Conservation (phyloP, 2,329 filamentous ascomycete genomes). For the Amauroascus niger region DNA sequence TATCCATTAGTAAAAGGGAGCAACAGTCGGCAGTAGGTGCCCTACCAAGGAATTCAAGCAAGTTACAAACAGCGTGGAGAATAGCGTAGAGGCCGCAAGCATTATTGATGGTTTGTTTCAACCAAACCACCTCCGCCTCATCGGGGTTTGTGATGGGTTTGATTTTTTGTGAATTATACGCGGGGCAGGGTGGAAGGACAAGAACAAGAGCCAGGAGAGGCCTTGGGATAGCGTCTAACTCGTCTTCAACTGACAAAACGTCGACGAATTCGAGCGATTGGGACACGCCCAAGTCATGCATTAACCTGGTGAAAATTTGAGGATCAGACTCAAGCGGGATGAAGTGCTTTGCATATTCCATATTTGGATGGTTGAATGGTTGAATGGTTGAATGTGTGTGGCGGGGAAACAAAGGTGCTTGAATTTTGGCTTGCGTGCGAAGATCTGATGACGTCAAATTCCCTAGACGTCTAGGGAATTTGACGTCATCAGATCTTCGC, state of each 20-base stretch:
- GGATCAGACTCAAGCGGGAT: constrained; percentile 18
- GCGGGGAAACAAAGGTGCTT: too few relatives aligned
- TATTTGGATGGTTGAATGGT: background rate
- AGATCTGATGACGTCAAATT: background rate
- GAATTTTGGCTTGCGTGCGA: background rate
- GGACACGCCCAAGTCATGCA: constrained; percentile 16
- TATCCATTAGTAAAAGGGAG: background rate
- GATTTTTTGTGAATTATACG: constrained; percentile 12
- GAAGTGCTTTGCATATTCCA: constrained; percentile 2
- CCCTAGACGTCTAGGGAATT: background rate
- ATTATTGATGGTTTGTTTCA: constrained; percentile 17
- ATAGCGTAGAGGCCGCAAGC: constrained; percentile 18
- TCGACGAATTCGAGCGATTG: constrained; percentile 14
- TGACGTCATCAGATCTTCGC: background rate
- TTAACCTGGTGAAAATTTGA: constrained; percentile 16
- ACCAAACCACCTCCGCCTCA: constrained; percentile 7
- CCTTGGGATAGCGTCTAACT: constrained; percentile 7
- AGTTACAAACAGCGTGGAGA: constrained; percentile 16
- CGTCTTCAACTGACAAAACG: constrained; percentile 14
- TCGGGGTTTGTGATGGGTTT: background rate
- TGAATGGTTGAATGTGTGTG: background rate
- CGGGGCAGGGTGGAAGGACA: constrained; percentile 12
- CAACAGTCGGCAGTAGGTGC: background rate
- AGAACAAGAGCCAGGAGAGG: constrained; percentile 15
- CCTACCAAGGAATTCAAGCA: constrained; percentile 6